A percentile compares a stretch with the other conserved stretches of the same genome.
Conservation (phyloP, 148 eudicot genomes). For the Dysphania ambrosioides region DNA sequence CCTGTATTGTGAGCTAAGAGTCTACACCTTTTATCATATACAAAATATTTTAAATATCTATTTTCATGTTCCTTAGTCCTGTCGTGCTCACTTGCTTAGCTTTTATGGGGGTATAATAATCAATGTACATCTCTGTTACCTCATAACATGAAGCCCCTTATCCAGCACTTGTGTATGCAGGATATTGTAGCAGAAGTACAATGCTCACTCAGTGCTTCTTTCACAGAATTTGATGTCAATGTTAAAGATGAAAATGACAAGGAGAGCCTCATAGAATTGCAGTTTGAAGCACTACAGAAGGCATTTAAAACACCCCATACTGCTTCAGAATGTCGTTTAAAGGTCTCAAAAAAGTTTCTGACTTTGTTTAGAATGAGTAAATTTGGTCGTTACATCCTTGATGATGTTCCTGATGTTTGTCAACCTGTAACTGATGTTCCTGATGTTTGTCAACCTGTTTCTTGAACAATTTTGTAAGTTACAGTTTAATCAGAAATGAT, state of each 20-base stretch:
- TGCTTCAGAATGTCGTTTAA: constrained; percentile 69
- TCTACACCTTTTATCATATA: too few relatives aligned
- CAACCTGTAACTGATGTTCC: too few relatives aligned
- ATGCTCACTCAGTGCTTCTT: constrained; percentile 47
- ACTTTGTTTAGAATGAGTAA: constrained; percentile 85
- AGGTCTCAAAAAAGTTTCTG: constrained; percentile 75
- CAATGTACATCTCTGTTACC: constrained; percentile 1
- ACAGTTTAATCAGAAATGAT: constrained; percentile 7
- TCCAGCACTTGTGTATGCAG: constrained; percentile 34
- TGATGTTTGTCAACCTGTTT: too few relatives aligned
- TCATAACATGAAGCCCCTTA: neutral
- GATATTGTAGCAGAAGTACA: constrained; percentile 67
- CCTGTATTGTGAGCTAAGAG: neutral
- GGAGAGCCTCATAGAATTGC: constrained; percentile 68
- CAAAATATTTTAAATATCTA: neutral
- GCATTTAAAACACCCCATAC: constrained; percentile 74
- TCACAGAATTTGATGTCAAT: constrained; percentile 56
- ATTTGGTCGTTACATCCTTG: constrained; percentile 93
- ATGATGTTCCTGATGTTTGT: constrained; percentile 63
- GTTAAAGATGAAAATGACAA: constrained; percentile 64
- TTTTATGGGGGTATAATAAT: neutral
- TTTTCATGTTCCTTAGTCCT: neutral
- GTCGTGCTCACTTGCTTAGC: too few relatives aligned
- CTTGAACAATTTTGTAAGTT: constrained; percentile 20
- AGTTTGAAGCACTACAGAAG: constrained; percentile 77